Conservation (phyloP, 2,329 filamentous ascomycete genomes). For the Paecilomyces sp. region DNA sequence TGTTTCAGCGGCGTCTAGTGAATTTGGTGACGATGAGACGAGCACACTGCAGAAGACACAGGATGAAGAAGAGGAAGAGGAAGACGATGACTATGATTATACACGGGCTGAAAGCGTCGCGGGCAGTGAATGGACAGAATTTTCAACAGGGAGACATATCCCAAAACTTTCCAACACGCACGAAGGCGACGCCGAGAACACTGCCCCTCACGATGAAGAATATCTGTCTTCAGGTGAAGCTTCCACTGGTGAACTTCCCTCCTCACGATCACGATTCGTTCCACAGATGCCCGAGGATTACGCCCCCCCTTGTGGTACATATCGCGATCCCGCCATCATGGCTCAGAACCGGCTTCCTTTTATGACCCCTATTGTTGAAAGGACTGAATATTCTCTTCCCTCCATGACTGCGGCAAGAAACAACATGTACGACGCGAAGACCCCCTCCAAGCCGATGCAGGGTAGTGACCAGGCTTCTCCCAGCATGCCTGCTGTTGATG, state of each 20-base stretch:
- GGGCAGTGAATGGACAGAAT: conserved; percentile 79
- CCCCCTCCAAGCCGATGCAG: conserved; percentile 56
- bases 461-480: conserved; percentile 17
- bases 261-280: conserved; percentile 37
- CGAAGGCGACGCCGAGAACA: conserved; percentile 6
- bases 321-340: conserved; percentile 68
- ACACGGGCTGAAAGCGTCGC: conserved; percentile 49
- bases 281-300: conserved; percentile 79
- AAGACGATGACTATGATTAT: conserved; percentile 29
- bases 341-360: conserved; percentile 91
- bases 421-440: conserved; percentile 62
- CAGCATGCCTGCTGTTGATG: conserved; percentile 30
- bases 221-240: conserved; percentile 25
- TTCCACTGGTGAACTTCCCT: conserved; percentile 39
- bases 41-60: conserved; percentile 31
- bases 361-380: conserved; percentile 97
- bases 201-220: neutral
- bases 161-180: conserved; percentile 38
- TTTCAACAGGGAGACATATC: conserved; percentile 66
- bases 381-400: conserved; percentile 79
- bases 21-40: conserved; percentile 56
- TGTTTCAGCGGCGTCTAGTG: conserved; percentile 56
- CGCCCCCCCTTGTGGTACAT: conserved; percentile 69
- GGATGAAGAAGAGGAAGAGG: conserved; percentile 27
- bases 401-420: conserved; percentile 50